Evolutionary conservation across 352 stramenopile species (phyloP).

Genomic region (Phytophthora agathidicida): DNA sequence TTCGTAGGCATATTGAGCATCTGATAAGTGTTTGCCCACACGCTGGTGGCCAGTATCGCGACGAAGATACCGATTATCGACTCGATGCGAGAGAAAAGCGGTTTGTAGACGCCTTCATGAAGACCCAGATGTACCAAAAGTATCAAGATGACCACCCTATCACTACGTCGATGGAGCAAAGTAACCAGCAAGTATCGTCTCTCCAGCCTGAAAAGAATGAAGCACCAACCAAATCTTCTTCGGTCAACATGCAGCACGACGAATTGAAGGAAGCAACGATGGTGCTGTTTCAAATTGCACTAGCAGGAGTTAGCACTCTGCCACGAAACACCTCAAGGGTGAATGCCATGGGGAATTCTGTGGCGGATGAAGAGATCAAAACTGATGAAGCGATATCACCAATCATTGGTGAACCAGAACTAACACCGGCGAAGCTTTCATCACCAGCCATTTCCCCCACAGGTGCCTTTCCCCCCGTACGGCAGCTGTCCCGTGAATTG

Average conservation of each 20-base stretch:
- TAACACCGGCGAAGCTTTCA: constrained; percentile 3
- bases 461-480: constrained; percentile 7
- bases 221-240: background rate
- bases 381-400: background rate
- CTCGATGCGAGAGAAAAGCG: constrained; percentile 19
- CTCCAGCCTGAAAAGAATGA: background rate
- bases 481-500: background rate
- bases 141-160: constrained; percentile 46
- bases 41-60: background rate
- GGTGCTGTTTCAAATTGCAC: constrained; percentile 46
- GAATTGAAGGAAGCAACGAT: constrained; percentile 34
- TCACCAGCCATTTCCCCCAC: constrained; percentile 10
- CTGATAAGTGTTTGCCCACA: constrained; percentile 29
- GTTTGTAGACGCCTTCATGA: constrained; percentile 39
- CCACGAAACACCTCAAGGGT: background rate
- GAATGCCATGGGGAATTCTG: background rate
- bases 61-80: background rate
- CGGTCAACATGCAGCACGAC: constrained; percentile 11
- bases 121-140: constrained; percentile 65
- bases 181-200: constrained; percentile 2
- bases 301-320: constrained; percentile 34
- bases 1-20: constrained; percentile 50
- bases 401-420: constrained; percentile 10
- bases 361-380: constrained; percentile 1
- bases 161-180: constrained; percentile 1